Base-by-base conservation (phyloP, 1,139 yeast species). In the Hansenula sp. region DNA sequence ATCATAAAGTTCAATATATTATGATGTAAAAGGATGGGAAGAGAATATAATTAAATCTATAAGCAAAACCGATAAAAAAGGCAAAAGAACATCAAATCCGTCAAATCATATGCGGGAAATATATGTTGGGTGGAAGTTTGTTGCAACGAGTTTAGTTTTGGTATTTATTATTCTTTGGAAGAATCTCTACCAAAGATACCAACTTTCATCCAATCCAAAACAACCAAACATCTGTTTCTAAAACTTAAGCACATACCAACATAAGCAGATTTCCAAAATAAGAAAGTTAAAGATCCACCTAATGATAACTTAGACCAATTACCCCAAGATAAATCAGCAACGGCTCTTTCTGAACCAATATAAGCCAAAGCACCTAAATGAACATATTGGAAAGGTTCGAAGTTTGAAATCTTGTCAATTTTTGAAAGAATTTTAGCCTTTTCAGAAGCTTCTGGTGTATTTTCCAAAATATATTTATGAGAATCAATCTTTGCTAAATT, bases 211-310 rank as follows among this genome's bases (percentile, higher is more conserved):
- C 97, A 90, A 66, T 91, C 97, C 60, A 85, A 71, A 53, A 81
- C 77, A 47, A 90, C 95, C 63, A 89, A 76, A 52, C 88, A 72
- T 76, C 88, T 91, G 74, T 87, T 89, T 71, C 90, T 83, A 60
- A 85, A 82, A 43, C 94, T 82, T 66, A 91, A 81, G 70, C 94
- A 86, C 96, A 90, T 90, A 68, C 88, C 81, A 56, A 91, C 78
- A 69, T 91, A 90, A 40, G 96, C 95, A 33, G 91, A 83, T 71
- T 96, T 84, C 97, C 97, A 91, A 78, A 91, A 84, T 66, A 87
- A 74, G 74, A 84, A 90, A 41, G 97, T 88, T 63, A 87, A 72
- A 36, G 87, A 76, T 58, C 97, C 97, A 50, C 95, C 94, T 42
- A 90, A 72, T 32, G 91, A 81, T 51, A 82, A 76, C 58, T 84